phyloP scores from a whole-genome alignment of 2,329 filamentous ascomycete genomes.

The Pyrenophora teres region DNA sequence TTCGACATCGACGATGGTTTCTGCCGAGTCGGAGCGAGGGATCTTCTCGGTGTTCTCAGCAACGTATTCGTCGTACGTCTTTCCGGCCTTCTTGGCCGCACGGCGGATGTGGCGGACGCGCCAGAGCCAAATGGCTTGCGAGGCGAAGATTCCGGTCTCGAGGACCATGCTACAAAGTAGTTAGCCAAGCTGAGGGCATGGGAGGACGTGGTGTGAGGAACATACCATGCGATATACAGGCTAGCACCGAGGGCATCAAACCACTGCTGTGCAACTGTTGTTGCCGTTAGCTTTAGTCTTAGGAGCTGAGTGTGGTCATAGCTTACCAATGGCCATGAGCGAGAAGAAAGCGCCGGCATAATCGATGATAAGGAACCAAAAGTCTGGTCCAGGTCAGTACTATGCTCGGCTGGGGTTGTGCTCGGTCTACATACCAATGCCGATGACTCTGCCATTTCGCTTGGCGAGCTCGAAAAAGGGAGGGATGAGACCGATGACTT shows the following conservation, averaged over 20 bases:
- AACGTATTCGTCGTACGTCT: conserved; percentile 61
- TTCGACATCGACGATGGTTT: conserved; percentile 37
- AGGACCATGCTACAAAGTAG: conserved; percentile 54
- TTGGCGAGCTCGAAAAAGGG: conserved; percentile 68
- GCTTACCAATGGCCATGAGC: conserved; percentile 63
- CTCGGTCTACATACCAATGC: conserved; percentile 58
- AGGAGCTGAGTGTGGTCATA: background rate
- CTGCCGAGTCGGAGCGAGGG: conserved; percentile 26
- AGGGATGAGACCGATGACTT: conserved; percentile 62
- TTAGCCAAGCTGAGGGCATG: background rate
- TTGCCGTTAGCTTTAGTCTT: conserved; percentile 1
- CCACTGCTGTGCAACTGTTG: conserved; percentile 61
- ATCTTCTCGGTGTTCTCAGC: conserved; percentile 30
- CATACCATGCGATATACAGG: conserved; percentile 65
- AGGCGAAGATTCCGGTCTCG: conserved; percentile 64
- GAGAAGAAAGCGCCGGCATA: conserved; percentile 67
- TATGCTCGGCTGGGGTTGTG: background rate
- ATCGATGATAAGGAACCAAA: conserved; percentile 64
- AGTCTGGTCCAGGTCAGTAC: conserved; percentile 45
- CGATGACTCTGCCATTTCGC: conserved; percentile 63
- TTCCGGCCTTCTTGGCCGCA: conserved; percentile 57
- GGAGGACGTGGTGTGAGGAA: background rate
- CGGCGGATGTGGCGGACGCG: conserved; percentile 59
- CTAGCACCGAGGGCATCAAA: conserved; percentile 66
- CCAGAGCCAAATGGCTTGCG: conserved; percentile 63